A percentile compares a stretch with the other conserved stretches of the same genome.
Evolutionary conservation across 495 filamentous ascomycete genomes (phyloP).

Genomic region (Aspergillus campestris): DNA sequence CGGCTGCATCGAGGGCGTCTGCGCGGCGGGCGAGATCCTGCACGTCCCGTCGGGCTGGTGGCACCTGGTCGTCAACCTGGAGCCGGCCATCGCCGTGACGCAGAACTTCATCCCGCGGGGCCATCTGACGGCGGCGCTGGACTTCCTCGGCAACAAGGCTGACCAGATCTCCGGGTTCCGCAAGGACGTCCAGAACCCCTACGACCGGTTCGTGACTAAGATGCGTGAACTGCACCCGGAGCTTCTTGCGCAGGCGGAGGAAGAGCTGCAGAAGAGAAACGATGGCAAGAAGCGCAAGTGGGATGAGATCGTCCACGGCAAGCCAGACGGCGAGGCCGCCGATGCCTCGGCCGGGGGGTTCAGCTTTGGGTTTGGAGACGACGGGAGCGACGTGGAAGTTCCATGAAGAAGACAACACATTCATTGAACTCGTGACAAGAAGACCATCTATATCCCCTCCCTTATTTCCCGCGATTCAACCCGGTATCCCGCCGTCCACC

Average conservation of each 20-base stretch:
- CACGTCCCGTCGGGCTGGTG: slow-evolving; percentile 95
- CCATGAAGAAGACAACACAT: slow-evolving; percentile 20
- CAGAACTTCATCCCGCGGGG: slow-evolving; percentile 89
- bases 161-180: slow-evolving; percentile 84
- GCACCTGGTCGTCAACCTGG: slow-evolving; percentile 89
- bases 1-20: slow-evolving; percentile 83
- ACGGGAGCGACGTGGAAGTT: slow-evolving; percentile 49
- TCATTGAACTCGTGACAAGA: slow-evolving; percentile 1
- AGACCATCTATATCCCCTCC: background rate
- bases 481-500: background rate
- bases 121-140: slow-evolving; percentile 65
- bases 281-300: slow-evolving; percentile 72
- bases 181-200: slow-evolving; percentile 64
- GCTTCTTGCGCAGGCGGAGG: slow-evolving; percentile 53
- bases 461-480: background rate
- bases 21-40: slow-evolving; percentile 77
- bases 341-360: slow-evolving; percentile 51
- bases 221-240: slow-evolving; percentile 57
- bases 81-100: slow-evolving; percentile 77
- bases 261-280: slow-evolving; percentile 53
- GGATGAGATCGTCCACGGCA: slow-evolving; percentile 59
- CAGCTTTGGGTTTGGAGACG: slow-evolving; percentile 74
- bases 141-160: slow-evolving; percentile 73
- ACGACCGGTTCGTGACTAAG: slow-evolving; percentile 62
- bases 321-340: slow-evolving; percentile 32